Evolutionary conservation across 2,329 filamentous ascomycete species (phyloP), one percentile per base, ranked within the genome.

Genomic region (Elsinoe australis): DNA sequence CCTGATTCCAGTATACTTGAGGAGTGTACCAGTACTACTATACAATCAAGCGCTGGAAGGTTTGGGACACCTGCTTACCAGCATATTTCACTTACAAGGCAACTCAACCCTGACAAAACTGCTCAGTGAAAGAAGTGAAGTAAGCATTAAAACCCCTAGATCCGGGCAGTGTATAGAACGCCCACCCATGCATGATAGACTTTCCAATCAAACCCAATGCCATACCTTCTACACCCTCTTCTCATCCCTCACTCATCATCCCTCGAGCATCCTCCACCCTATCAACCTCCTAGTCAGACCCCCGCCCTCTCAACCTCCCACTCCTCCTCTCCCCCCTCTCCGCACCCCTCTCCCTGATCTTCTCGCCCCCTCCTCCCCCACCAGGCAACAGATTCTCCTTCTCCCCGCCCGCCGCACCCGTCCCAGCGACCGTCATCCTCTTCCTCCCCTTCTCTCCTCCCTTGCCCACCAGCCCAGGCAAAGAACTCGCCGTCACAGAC

Each of bases 321-420:
- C 45, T 48, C 34, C 45, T 28, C 45, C 45, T 48, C 45, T 48
- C 45, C 32, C 24, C 31, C 19, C 24, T 24, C 9, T 22, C 12
- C 2, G 9, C 19, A 17, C 29, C 33, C 19, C 9, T 18, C 33
- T 31, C 45, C 12, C 32, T 36, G 8, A 48, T 29, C 22, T 48
- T 47, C 33, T 39, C 45, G 15, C 45, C 33, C 5, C 45, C 45
- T 4, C 15, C 19, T 12, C 9, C 31, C 10, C 14, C 4, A 18
- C 29, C 29, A 8, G 44, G 44, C 9, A 47, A 8, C 2, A 34
- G 17, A 31, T 48, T 48, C 45, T 48, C 45, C 34, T 48, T 38
- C 14, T 39, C 45, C 33, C 32, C 45, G 3, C 22, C 45, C 12
- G 14, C 31, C 14, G 18, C 44, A 6, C 44, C 18, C 3, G 36